phyloP scores from a whole-genome alignment of 306 rosid species.

The Vigna unguiculata region DNA sequence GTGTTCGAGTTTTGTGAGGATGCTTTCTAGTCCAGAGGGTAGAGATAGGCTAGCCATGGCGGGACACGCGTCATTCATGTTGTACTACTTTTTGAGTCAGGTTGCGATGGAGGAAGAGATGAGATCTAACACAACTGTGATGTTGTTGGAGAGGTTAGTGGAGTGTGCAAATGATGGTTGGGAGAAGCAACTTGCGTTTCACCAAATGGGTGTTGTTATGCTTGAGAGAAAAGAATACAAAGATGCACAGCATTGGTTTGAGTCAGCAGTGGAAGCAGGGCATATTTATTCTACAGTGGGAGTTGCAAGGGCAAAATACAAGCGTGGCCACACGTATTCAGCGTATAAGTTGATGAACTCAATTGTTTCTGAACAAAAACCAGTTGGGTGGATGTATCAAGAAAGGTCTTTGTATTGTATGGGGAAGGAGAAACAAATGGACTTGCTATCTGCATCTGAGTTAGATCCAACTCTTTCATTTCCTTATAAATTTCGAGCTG shows the following conservation, averaged over 20 bases:
- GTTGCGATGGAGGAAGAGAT: conserved; percentile 88
- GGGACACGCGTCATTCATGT: conserved; percentile 72
- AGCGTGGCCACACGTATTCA: conserved; percentile 77
- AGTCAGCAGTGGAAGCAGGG: conserved; percentile 73
- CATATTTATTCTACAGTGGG: conserved; percentile 81
- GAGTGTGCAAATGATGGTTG: conserved; percentile 75
- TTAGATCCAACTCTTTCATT: conserved; percentile 82
- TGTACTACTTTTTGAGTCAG: conserved; percentile 81
- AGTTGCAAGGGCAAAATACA: conserved; percentile 80
- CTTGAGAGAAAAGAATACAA: conserved; percentile 82
- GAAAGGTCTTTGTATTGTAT: conserved; percentile 81
- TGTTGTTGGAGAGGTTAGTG: conserved; percentile 82
- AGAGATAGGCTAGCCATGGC: conserved; percentile 65
- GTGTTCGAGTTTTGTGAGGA: conserved; percentile 53
- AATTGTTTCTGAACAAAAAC: conserved; percentile 66
- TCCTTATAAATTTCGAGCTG: conserved; percentile 84
- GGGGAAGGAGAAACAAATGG: conserved; percentile 82
- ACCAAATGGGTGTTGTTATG: conserved; percentile 84
- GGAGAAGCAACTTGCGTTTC: conserved; percentile 83
- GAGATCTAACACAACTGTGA: conserved; percentile 80
- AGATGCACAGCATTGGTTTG: conserved; percentile 79
- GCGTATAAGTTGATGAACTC: conserved; percentile 83
- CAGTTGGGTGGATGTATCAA: conserved; percentile 95
- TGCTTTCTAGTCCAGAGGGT: conserved; percentile 76
- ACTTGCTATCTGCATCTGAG: conserved; percentile 75